These are phyloP conservation scores for Sphagnum magellanicum DNA, from an alignment of 228 moss, liverwort and hornwort genomes.

Conservation along the genomic window DNA sequence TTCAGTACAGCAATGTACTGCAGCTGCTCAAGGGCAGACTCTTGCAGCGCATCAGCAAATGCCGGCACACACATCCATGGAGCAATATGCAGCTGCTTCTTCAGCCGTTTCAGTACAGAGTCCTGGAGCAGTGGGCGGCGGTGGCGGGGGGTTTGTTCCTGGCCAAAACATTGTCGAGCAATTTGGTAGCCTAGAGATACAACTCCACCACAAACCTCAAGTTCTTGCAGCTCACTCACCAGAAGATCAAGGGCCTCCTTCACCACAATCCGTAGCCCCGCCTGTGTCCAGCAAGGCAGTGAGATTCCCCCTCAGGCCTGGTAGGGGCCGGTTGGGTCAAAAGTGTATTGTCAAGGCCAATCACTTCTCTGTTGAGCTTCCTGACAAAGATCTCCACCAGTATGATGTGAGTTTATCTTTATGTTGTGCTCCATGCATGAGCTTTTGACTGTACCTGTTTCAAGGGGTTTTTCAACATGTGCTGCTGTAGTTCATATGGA, in stretches of 20 bases:
- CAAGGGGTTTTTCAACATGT: too few species aligned
- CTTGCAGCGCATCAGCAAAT: too few species aligned
- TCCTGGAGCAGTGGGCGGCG: constrained; percentile 1
- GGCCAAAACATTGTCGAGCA: background rate
- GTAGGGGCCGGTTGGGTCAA: constrained; percentile 39
- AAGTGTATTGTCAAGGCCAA: constrained; percentile 58
- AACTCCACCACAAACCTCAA: constrained; percentile 15
- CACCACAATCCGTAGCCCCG: constrained; percentile 23
- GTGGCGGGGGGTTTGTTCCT: background rate
- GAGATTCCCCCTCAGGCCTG: constrained; percentile 60
- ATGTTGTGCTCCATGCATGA: too few species aligned
- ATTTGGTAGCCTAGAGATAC: background rate
- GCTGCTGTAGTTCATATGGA: too few species aligned
- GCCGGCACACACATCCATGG: too few species aligned
- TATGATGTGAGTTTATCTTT: constrained; percentile 34
- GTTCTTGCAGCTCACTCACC: constrained; percentile 27
- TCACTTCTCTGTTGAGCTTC: constrained; percentile 54
- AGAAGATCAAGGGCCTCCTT: background rate
- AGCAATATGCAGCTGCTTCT: background rate
- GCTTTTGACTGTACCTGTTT: too few species aligned
- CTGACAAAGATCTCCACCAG: constrained; percentile 64
- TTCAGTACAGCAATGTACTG: background rate
- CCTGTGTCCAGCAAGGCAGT: constrained; percentile 60
- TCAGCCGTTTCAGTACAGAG: background rate
- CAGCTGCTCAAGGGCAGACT: too few species aligned